Evolutionary conservation across 441 rosid genomes (phyloP).

Genomic region (Euphorbia neoarborescens): DNA sequence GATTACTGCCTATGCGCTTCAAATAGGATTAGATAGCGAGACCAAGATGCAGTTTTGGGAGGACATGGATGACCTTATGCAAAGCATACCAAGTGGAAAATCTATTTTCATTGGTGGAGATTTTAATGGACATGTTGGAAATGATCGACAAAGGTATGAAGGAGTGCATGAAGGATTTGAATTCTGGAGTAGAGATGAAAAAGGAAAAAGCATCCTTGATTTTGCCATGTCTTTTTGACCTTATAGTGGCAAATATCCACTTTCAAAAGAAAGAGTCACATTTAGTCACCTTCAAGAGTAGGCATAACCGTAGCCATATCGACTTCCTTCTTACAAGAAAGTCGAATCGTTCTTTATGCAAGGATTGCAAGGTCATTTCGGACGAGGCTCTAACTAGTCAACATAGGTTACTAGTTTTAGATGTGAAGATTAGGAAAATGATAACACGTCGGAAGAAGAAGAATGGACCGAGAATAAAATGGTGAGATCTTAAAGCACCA

Average conservation of each 20-base stretch:
- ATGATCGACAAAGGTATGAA: neutral
- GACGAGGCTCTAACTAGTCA: neutral
- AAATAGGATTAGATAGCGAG: too few species aligned
- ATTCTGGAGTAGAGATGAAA: neutral
- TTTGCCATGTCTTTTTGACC: neutral
- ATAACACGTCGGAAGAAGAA: neutral
- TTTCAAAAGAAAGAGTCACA: neutral
- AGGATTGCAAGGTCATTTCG: neutral
- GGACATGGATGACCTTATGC: too few species aligned
- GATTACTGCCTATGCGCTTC: too few species aligned
- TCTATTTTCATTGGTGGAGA: neutral
- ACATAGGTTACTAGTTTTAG: neutral
- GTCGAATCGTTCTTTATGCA: neutral
- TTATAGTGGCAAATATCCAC: neutral
- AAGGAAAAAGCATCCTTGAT: neutral
- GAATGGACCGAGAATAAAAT: neutral
- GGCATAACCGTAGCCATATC: neutral
- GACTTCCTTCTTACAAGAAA: neutral
- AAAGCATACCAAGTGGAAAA: too few species aligned
- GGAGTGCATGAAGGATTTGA: neutral
- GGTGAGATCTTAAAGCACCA: too few species aligned
- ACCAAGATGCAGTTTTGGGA: too few species aligned
- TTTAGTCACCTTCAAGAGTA: neutral
- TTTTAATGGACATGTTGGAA: neutral
- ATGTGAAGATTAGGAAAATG: neutral